phyloP scores from a whole-genome alignment of 228 moss, liverwort and hornwort genomes.

The Sphagnum magellanicum region DNA sequence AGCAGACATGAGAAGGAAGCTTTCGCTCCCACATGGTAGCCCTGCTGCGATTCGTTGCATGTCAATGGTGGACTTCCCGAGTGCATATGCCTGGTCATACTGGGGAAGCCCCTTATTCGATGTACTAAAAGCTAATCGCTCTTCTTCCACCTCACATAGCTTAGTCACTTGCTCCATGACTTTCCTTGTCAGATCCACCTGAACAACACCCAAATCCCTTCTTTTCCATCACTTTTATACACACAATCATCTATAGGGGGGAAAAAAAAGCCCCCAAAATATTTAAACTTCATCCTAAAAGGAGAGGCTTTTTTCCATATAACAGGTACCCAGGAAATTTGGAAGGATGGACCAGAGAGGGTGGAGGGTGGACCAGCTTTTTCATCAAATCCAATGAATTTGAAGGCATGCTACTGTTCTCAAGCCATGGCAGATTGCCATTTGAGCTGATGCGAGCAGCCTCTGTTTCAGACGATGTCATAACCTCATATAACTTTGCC shows the following conservation, averaged over 20 bases:
- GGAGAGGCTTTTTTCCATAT: too few species aligned
- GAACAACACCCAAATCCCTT: slow-evolving; percentile 8
- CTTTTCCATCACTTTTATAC: too few species aligned
- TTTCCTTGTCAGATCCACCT: slow-evolving; percentile 77
- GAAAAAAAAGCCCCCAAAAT: too few species aligned
- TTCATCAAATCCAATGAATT: slow-evolving; percentile 72
- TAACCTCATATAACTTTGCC: slow-evolving; percentile 77
- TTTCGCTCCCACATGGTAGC: slow-evolving; percentile 97
- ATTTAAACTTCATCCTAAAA: too few species aligned
- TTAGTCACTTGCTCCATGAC: slow-evolving; percentile 90
- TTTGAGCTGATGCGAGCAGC: slow-evolving; percentile 36
- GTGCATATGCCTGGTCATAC: slow-evolving; percentile 94
- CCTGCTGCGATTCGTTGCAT: slow-evolving; percentile 95
- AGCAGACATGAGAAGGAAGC: slow-evolving; percentile 98
- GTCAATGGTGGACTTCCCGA: slow-evolving; percentile 99
- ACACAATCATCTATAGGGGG: neutral
- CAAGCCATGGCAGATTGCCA: slow-evolving; percentile 72
- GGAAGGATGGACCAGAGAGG: neutral
- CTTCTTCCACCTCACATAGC: slow-evolving; percentile 90
- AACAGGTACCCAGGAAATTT: too few species aligned
- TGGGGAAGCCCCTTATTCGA: slow-evolving; percentile 82
- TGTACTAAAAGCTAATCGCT: slow-evolving; percentile 65
- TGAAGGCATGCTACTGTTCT: slow-evolving; percentile 85
- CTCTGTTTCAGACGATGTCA: slow-evolving; percentile 60
- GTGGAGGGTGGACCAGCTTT: slow-evolving; percentile 41